Conservation (phyloP, 2,329 filamentous ascomycete genomes). For the Septoria linicola region DNA sequence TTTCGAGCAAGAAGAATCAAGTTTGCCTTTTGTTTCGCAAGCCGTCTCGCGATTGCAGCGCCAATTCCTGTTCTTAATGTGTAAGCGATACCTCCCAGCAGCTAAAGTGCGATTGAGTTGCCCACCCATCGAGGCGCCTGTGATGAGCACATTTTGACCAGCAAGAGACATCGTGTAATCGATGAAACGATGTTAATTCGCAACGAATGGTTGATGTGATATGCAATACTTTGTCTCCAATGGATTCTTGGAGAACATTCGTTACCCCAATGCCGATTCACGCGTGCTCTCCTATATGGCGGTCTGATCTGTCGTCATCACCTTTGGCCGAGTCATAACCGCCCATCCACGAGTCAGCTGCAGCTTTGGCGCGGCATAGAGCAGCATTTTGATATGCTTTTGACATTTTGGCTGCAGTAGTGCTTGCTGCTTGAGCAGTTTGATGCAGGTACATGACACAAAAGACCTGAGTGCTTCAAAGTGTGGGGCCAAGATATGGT, state of each 20-base stretch:
- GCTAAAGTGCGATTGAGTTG: background rate
- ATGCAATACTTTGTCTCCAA: too few species aligned
- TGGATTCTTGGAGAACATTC: background rate
- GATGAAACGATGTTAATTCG: background rate
- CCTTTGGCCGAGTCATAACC: background rate
- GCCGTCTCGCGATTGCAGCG: constrained; percentile 43
- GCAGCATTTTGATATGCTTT: background rate
- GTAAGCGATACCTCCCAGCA: background rate
- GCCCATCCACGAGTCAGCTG: constrained; percentile 1
- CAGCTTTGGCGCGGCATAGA: background rate
- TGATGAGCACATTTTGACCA: constrained; percentile 25
- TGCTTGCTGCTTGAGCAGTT: background rate
- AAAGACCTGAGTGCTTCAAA: too few species aligned
- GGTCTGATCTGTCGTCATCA: constrained; percentile 9
- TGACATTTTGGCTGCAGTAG: background rate
- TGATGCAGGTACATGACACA: constrained; percentile 6
- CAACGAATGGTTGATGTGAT: background rate
- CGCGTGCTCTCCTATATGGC: background rate
- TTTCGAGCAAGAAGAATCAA: constrained; percentile 48
- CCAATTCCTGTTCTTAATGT: constrained; percentile 42
- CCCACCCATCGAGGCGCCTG: constrained; percentile 24
- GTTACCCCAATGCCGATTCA: background rate
- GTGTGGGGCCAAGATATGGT: background rate
- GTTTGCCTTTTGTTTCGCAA: constrained; percentile 44
- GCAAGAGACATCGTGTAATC: constrained; percentile 19